Conservation (phyloP, 2,329 filamentous ascomycete genomes). For the Pseudogymnoascus sp. region DNA sequence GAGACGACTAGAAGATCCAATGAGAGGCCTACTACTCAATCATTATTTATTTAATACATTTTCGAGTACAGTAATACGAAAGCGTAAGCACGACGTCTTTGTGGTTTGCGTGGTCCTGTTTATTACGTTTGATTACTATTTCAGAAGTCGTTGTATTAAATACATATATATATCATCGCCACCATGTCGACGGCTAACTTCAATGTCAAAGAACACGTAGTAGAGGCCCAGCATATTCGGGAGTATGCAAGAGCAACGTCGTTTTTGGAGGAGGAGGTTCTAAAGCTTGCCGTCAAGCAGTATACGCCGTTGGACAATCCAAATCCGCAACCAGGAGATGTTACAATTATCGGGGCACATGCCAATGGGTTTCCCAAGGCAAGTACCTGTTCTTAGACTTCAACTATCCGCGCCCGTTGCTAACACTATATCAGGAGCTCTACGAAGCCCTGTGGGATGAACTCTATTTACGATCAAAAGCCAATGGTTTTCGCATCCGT, state of each 20-base stretch:
- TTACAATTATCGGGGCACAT: slow-evolving; percentile 80
- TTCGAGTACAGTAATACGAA: not conserved
- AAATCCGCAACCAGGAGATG: slow-evolving; percentile 59
- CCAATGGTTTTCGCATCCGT: slow-evolving; percentile 60
- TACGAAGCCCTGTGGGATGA: slow-evolving; percentile 93
- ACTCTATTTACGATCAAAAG: slow-evolving; percentile 50
- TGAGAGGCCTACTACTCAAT: not conserved
- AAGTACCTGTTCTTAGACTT: slow-evolving; percentile 14
- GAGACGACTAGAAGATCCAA: not conserved
- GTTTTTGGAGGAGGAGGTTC: slow-evolving; percentile 62
- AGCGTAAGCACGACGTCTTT: not conserved
- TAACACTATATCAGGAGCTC: slow-evolving; percentile 52
- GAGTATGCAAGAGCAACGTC: slow-evolving; percentile 70
- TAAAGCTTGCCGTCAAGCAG: slow-evolving; percentile 74
- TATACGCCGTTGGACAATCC: slow-evolving; percentile 70
- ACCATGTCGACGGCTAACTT: slow-evolving; percentile 36
- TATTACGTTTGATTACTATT: not conserved
- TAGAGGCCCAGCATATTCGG: slow-evolving; percentile 70
- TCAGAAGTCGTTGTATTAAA: not conserved
- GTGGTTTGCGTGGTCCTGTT: not conserved
- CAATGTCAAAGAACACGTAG: slow-evolving; percentile 62
- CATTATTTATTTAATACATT: not conserved
- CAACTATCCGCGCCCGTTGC: not conserved
- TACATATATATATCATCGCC: not conserved
- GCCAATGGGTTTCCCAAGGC: slow-evolving; percentile 92